Evolutionary conservation across 441 rosid species (phyloP).

Genomic region (Manihot esculenta): DNA sequence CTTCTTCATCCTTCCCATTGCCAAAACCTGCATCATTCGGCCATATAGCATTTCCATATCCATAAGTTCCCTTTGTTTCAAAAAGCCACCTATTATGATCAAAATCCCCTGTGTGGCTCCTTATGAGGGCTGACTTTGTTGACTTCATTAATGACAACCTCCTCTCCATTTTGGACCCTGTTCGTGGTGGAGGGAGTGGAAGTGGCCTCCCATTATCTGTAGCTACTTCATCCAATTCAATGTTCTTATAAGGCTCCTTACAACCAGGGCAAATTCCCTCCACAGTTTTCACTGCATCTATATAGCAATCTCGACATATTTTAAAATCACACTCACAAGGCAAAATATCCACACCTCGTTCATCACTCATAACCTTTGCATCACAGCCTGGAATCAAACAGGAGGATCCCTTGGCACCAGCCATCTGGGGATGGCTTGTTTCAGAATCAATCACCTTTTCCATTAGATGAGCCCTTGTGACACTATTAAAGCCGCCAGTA

Average conservation of each 20-base stretch:
- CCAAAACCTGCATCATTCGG: no score
- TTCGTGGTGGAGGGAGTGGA: constrained; percentile 55
- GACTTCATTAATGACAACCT: constrained; percentile 90
- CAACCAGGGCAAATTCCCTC: background rate
- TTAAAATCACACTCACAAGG: background rate
- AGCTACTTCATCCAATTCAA: constrained; percentile 44
- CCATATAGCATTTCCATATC: no score
- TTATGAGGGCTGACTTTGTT: constrained; percentile 64
- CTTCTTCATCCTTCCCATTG: constrained; percentile 61
- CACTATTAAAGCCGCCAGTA: no score
- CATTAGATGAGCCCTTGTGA: no score
- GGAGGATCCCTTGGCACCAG: no score
- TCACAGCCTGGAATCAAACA: no score
- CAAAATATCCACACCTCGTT: no score
- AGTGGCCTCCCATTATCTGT: constrained; percentile 57
- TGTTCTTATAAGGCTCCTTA: background rate
- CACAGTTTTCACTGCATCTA: background rate
- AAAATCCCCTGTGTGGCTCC: constrained; percentile 90
- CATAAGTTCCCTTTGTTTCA: no score
- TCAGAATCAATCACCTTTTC: no score
- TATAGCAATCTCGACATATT: background rate
- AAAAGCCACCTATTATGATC: constrained; percentile 88
- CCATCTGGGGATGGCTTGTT: no score
- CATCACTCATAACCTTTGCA: no score
- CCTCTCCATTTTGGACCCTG: constrained; percentile 78